Evolutionary conservation across 2,329 filamentous ascomycete genomes (phyloP), one percentile per base, ranked within the genome.

Genomic region (Ophiostoma quercus): DNA sequence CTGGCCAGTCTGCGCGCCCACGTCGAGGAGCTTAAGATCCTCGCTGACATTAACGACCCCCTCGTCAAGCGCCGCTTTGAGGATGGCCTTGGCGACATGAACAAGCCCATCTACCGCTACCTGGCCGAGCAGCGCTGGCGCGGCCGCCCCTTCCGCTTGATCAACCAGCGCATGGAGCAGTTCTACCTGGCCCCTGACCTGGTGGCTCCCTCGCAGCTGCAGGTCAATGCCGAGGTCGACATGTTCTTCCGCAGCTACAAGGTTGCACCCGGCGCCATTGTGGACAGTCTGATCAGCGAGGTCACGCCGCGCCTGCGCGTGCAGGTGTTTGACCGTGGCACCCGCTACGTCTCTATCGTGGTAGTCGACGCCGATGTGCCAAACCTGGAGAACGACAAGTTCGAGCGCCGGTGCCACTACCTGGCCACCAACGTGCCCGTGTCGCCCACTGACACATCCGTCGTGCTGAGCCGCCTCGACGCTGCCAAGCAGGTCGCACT

Each of bases 1-100:
- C 76, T 98, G 72, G 81, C 82, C 65, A 90, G 88, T 74, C 87
- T 97, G 88, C 83, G 87, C 76, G 82, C 85, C 74, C 82, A 92
- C 75, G 77, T 97, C 69, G 90, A 96, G 77, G 79, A 88, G 69
- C 82, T 97, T 77, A 96, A 97, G 85, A 90, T 99, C 54, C 81
- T 91, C 72, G 94, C 93, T 32, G 95, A 99, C 77, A 93, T 96
- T 79, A 98, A 98, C 78, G 95, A 98, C 77, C 95, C 95, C 0
- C 75, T 92, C 51, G 92, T 98, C 72, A 97, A 97, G 87, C 92
- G 92, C 81, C 89, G 87, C 74, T 98, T 96, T 74, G 95, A 99
- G 78, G 94, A 98, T 79, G 93, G 94, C 32, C 80, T 90, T 75
- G 93, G 91, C 74, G 93, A 98, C 79, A 94, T 98, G 92, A 90